phyloP scores from a whole-genome alignment of 1,284 basidiomycete genomes.

The Mycena sp. region DNA sequence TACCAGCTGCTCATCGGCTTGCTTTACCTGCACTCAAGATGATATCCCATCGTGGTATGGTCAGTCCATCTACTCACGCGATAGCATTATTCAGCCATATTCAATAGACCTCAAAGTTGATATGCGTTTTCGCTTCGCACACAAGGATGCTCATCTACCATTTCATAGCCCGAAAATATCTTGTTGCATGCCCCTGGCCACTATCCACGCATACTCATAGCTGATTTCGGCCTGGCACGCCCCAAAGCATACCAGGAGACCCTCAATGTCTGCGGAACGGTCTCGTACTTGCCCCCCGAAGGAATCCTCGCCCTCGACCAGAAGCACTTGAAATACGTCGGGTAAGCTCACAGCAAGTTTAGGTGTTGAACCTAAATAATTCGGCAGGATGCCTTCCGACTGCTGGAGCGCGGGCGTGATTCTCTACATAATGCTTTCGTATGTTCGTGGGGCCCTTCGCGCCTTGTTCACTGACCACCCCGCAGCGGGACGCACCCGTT shows the following conservation, averaged over 20 bases:
- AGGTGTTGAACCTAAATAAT: too few relatives aligned
- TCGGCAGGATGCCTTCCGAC: slow-evolving; percentile 75
- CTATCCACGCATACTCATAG: slow-evolving; percentile 85
- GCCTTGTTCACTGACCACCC: slow-evolving; percentile 11
- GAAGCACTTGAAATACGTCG: slow-evolving; percentile 74
- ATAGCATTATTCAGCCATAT: not conserved
- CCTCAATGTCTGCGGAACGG: slow-evolving; percentile 83
- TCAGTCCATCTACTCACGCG: slow-evolving; percentile 13
- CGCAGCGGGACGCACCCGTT: slow-evolving; percentile 78
- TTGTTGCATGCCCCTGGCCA: slow-evolving; percentile 78
- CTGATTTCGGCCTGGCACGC: slow-evolving; percentile 89
- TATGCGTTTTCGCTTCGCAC: slow-evolving; percentile 13
- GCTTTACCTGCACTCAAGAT: slow-evolving; percentile 77
- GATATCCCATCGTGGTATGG: slow-evolving; percentile 85
- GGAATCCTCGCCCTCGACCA: slow-evolving; percentile 79
- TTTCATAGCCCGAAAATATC: slow-evolving; percentile 82
- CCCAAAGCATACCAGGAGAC: slow-evolving; percentile 81
- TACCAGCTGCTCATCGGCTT: slow-evolving; percentile 82
- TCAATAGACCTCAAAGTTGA: slow-evolving; percentile 79
- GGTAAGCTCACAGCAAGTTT: slow-evolving; percentile 47
- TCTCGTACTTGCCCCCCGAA: slow-evolving; percentile 88
- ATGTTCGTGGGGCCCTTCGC: slow-evolving; percentile 41
- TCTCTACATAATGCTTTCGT: slow-evolving; percentile 84
- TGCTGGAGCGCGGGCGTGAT: slow-evolving; percentile 87
- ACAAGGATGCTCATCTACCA: not conserved